phyloP scores from a whole-genome alignment of 176 grass and related monocot genomes.

The Luzula sylvatica region DNA sequence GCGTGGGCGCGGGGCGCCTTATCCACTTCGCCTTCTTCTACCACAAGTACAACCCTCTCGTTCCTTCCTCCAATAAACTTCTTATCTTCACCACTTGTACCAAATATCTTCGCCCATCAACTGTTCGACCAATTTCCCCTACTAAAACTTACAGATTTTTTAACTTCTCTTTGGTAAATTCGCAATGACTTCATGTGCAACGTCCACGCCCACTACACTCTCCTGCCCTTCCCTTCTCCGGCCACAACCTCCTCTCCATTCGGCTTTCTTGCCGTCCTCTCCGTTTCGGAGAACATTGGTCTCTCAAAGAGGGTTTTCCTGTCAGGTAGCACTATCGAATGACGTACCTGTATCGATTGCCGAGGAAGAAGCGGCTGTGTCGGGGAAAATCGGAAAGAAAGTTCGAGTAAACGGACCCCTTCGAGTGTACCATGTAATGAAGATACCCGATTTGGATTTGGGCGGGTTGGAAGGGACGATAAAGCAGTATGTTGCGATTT shows the following conservation, averaged over 20 bases:
- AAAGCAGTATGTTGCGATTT: slow-evolving; percentile 63
- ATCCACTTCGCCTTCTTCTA: slow-evolving; percentile 10
- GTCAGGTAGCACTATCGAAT: slow-evolving; percentile 41
- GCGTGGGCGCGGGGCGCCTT: no score
- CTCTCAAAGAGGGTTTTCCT: slow-evolving; percentile 22
- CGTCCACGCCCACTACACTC: slow-evolving; percentile 13
- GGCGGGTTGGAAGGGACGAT: slow-evolving; percentile 67
- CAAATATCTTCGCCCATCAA: slow-evolving; percentile 28
- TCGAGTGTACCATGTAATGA: slow-evolving; percentile 64
- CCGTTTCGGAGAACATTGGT: slow-evolving; percentile 7
- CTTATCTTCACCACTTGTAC: background rate
- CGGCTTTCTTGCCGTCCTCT: slow-evolving; percentile 10
- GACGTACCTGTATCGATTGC: slow-evolving; percentile 29
- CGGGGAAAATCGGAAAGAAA: slow-evolving; percentile 58
- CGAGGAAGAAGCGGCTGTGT: slow-evolving; percentile 42
- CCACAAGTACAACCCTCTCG: background rate
- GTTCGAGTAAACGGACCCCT: slow-evolving; percentile 61
- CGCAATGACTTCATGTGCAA: slow-evolving; percentile 23
- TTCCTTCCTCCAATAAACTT: slow-evolving; percentile 6
- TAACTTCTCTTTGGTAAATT: slow-evolving; percentile 23
- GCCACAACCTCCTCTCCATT: slow-evolving; percentile 1
- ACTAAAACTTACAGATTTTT: slow-evolving; percentile 15
- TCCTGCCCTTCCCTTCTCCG: slow-evolving; percentile 11
- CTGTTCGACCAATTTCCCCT: slow-evolving; percentile 45
- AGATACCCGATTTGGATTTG: slow-evolving; percentile 71